Evolutionary conservation across 495 filamentous ascomycete species (phyloP), one percentile per base, ranked within the genome.

Genomic region (Schizothecium vesticola): DNA sequence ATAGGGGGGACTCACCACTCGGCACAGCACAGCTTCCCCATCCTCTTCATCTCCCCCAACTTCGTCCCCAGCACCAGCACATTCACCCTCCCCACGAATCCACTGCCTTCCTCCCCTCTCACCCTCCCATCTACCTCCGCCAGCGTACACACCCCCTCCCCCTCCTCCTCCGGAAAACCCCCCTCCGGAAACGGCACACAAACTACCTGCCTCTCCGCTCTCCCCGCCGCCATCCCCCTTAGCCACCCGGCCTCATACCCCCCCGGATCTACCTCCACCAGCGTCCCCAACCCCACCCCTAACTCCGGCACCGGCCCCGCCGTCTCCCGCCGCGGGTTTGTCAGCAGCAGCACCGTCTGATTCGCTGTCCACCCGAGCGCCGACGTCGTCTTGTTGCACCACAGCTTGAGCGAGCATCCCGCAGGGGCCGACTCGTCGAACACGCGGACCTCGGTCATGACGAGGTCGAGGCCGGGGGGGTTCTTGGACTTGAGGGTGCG

Each of bases 121-220:
- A 83, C 84, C 75, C 80, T 86, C n/a, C 85, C 81, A 73, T 89
- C 88, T 10, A 90, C 70, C 59, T 90, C 86, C 25, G 84, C 86
- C 21, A 90, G 68, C 0, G 83, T 88, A 67, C 83, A 90, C 31
- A 88, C 73, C 6, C 82, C 80, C 60, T 84, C 77, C n/a, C 74
- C 67, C 6, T 80, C 74, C 6, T 84, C 81, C 36, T 76, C 69
- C 56, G 79, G 76, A 8, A 80, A 89, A 26, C 82, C 73, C 56
- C 70, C 78, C 56, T 80, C 73, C 3, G 85, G 85, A 71, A 86
- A 88, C 10, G 81, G 80, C 3, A 82, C 78, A 60, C 85, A 82
- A 58, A 88, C 71, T 60, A 80, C 81, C 65, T 89, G 86, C 63
- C 79, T 84, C 72, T 82, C 86, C 2, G 74, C 83, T 70, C 86